phyloP scores from a whole-genome alignment of 208 protist species.

The Strigomonas galati region DNA sequence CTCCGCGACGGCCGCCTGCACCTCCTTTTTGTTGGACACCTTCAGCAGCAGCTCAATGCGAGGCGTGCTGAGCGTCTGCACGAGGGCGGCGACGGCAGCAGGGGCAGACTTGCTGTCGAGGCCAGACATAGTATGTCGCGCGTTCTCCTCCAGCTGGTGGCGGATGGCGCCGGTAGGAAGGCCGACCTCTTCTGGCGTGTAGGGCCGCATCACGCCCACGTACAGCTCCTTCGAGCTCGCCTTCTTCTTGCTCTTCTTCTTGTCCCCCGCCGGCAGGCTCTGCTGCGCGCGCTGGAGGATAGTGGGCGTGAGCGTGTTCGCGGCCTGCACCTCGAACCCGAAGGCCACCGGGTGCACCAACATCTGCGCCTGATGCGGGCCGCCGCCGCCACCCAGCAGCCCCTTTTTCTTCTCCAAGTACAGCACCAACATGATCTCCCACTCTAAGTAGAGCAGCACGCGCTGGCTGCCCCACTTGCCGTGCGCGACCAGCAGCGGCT shows the following conservation, averaged over 20 bases:
- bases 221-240: slow-evolving; percentile 20
- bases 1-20: slow-evolving; percentile 29
- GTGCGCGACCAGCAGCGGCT: slow-evolving; percentile 45
- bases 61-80: slow-evolving; percentile 22
- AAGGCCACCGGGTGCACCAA: slow-evolving; percentile 72
- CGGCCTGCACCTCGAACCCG: slow-evolving; percentile 44
- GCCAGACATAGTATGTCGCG: slow-evolving; percentile 7
- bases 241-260: slow-evolving; percentile 1
- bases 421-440: slow-evolving; percentile 75
- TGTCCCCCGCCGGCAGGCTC: background rate
- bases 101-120: background rate
- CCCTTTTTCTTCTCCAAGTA: slow-evolving; percentile 57
- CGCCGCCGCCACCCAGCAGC: background rate
- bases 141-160: slow-evolving; percentile 17
- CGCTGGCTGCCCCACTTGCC: slow-evolving; percentile 65
- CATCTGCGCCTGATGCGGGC: slow-evolving; percentile 42
- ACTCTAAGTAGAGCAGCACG: slow-evolving; percentile 75
- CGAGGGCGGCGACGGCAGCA: slow-evolving; percentile 2
- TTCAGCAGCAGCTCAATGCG: slow-evolving; percentile 37
- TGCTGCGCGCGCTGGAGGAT: background rate
- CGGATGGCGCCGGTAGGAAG: slow-evolving; percentile 15
- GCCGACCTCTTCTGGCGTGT: slow-evolving; percentile 31
- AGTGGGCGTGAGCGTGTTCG: slow-evolving; percentile 7
- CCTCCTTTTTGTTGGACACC: slow-evolving; percentile 35
- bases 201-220: slow-evolving; percentile 28